Conservation (phyloP, 495 filamentous ascomycete genomes). For the Xeromyces bisporus region DNA sequence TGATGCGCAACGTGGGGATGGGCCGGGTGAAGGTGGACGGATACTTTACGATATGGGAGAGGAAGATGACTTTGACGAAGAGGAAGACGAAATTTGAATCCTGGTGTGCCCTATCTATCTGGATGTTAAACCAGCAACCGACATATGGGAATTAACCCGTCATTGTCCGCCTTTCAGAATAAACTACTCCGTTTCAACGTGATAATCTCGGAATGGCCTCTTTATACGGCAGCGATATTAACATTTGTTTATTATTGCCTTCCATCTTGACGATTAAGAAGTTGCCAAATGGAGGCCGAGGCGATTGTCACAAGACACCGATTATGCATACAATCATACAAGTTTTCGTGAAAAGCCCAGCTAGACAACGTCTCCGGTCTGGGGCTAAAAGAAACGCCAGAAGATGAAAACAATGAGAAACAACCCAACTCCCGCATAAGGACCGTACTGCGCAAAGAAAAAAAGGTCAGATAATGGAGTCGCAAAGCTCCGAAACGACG, state of each 20-base stretch:
- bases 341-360: constrained; percentile 7
- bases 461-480: constrained; percentile 8
- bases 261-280: too few species aligned
- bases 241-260: too few species aligned
- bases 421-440: constrained; percentile 60
- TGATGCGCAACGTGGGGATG: constrained; percentile 71
- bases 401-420: constrained; percentile 74
- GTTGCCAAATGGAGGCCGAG: too few species aligned
- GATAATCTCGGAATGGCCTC: too few species aligned
- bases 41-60: constrained; percentile 93
- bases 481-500: neutral
- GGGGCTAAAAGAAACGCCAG: constrained; percentile 71
- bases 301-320: constrained; percentile 23
- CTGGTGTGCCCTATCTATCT: too few species aligned
- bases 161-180: too few species aligned
- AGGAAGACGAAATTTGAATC: constrained; percentile 89
- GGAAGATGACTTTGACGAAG: constrained; percentile 97
- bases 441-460: constrained; percentile 69
- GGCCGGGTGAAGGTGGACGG: constrained; percentile 66
- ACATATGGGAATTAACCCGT: too few species aligned
- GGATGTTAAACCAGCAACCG: too few species aligned
- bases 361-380: constrained; percentile 1
- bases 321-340: constrained; percentile 30
- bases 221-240: too few species aligned
- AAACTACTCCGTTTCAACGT: too few species aligned